A percentile compares a stretch with the other conserved stretches of the same genome.
These are phyloP conservation scores for Backusella psychrophila DNA, from an alignment of 192 early-diverging fungal species.

Conservation along the genomic window DNA sequence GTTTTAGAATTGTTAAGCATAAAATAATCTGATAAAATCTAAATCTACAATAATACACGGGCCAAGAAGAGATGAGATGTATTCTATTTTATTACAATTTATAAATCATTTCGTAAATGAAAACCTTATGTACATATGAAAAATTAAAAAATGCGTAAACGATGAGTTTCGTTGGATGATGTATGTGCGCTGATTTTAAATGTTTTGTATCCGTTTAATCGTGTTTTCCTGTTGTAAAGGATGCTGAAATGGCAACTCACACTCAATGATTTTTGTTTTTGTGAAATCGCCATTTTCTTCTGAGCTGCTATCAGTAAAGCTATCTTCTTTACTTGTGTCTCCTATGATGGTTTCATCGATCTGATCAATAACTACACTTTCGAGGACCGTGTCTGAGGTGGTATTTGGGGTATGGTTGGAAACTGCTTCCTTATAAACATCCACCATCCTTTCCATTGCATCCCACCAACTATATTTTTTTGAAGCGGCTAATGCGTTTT, in stretches of 20 bases:
- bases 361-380: background rate
- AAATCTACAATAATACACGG: too few species aligned
- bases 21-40: too few species aligned
- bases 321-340: background rate
- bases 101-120: background rate
- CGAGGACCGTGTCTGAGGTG: background rate
- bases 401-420: background rate
- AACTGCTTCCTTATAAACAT: conserved; percentile 27
- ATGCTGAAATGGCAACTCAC: background rate
- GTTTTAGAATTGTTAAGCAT: too few species aligned
- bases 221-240: background rate
- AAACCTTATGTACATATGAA: background rate
- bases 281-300: background rate
- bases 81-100: background rate
- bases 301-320: background rate
- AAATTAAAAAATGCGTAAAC: background rate
- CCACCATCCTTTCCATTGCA: conserved; percentile 29
- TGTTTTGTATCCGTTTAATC: background rate
- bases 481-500: conserved; percentile 7
- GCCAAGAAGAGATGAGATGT: background rate
- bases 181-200: background rate
- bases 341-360: background rate
- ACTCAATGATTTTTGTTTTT: background rate
- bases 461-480: conserved; percentile 21
- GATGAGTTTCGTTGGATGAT: too few species aligned